phyloP scores from a whole-genome alignment of 108 stramenopile species.

The Chaetoceros tenuissimus region DNA sequence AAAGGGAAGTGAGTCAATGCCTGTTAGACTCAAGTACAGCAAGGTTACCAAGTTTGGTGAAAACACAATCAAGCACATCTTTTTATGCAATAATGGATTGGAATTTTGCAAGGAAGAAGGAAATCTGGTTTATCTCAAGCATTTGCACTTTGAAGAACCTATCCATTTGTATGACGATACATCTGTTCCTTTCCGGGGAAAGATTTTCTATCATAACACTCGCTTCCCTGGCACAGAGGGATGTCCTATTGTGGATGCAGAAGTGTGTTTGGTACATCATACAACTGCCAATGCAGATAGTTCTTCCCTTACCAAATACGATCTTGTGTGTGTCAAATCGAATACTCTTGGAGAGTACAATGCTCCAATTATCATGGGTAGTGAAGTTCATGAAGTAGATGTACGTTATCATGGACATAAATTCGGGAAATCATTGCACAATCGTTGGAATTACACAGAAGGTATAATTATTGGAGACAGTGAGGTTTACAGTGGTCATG shows the following conservation, averaged over 20 bases:
- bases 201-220: too few species aligned
- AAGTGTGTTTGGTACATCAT: slow-evolving; percentile 4
- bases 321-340: slow-evolving; percentile 1
- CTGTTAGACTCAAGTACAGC: slow-evolving; percentile 1
- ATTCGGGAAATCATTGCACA: too few species aligned
- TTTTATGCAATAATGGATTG: not conserved
- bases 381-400: not conserved
- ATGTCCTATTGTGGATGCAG: slow-evolving; percentile 1
- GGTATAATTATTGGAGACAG: not conserved
- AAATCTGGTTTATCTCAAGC: slow-evolving; percentile 2
- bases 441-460: not conserved
- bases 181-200: slow-evolving; percentile 4
- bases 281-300: not conserved
- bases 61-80: not conserved
- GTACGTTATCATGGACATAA: slow-evolving; percentile 2
- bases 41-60: too few species aligned
- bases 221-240: too few species aligned
- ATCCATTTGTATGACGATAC: not conserved
- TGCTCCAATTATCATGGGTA: not conserved
- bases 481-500: not conserved
- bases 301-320: too few species aligned
- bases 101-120: not conserved
- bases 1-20: not conserved
- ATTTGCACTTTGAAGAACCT: slow-evolving; percentile 2
- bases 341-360: not conserved